Base-by-base conservation (phyloP, 768 basidiomycete genomes). In the Cystobasidium ongulense region DNA sequence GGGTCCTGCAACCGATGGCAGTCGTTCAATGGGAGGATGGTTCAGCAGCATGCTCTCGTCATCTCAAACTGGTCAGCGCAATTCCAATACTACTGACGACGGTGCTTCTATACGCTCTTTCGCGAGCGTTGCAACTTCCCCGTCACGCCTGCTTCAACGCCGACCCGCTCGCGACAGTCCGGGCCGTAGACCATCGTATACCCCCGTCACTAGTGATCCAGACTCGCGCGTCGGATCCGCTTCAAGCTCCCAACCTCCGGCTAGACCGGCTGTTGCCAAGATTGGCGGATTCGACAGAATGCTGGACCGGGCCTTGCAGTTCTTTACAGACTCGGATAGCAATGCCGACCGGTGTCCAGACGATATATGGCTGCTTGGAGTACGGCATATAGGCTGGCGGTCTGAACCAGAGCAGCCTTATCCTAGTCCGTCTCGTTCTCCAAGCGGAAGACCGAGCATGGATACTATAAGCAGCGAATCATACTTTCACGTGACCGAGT, bases 251-350 rank as follows among this genome's bases (percentile, higher is more conserved):
- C 63, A 57, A 33, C 33, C 53, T 23, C 36, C 61, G 27, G 27
- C 53, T 1, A 63, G 33, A 50, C 46, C 46, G 46, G 46, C 18
- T 50, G n/a, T 50, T 29, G 43, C 63, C 8, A 50, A 75, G 18
- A 52, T 77, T 29, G 75, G 75, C n/a, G 77, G 75, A 39, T 62
- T 77, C 39, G 89, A 91, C 83, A 89, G 89, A 79, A 90, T 89
- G 13, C 87, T 78, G 57, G 90, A 90, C 83, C 90, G 89, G 80
- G 90, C 89, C 1, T 87, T 92, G 84, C 85, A 92, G 54, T 91
- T 92, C 82, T 84, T 97, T n/a, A 85, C 95, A 75, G 94, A 97
- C 82, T 87, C 87, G 76, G 94, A 97, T 81, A 87, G 92, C 21
- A 86, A 85, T 1, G 91, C 90, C 0, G 92, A 96, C 80, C 88